Percentiles rank a stretch among this genome's conserved stretches.
phyloP scores from a whole-genome alignment of 257 asterid genomes.

The Solanum paucissectum region DNA sequence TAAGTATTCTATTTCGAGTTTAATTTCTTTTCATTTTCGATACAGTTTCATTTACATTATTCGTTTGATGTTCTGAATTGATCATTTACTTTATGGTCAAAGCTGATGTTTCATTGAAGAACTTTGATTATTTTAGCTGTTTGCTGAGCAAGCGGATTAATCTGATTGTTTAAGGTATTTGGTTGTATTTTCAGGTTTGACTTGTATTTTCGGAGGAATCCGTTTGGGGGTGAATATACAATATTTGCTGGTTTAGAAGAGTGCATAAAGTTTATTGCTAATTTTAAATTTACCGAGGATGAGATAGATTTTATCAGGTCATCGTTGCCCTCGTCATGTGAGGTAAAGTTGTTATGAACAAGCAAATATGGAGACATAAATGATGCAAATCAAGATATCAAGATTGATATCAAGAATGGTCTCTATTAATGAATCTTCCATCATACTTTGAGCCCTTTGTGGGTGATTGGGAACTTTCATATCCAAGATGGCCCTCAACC shows the following conservation, averaged over 20 bases:
- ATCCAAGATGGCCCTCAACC: neutral
- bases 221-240: conserved; percentile 97
- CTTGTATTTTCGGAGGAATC: conserved; percentile 69
- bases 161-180: neutral
- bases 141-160: neutral
- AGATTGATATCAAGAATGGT: neutral
- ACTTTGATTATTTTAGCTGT: neutral
- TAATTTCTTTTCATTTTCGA: neutral
- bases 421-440: neutral
- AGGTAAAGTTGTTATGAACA: conserved; percentile 34
- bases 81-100: neutral
- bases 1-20: conserved; percentile 11
- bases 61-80: neutral
- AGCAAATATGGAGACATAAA: neutral
- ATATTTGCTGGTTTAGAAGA: conserved; percentile 95
- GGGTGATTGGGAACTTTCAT: neutral
- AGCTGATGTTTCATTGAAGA: neutral
- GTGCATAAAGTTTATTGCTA: conserved; percentile 84
- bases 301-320: conserved; percentile 64
- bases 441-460: neutral
- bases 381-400: neutral
- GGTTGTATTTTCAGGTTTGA: conserved; percentile 60
- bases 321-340: conserved; percentile 72
- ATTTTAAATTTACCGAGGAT: conserved; percentile 65
- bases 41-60: neutral